Conservation (phyloP, 73 alveolate genomes). For the Tetrahymena borealis region DNA sequence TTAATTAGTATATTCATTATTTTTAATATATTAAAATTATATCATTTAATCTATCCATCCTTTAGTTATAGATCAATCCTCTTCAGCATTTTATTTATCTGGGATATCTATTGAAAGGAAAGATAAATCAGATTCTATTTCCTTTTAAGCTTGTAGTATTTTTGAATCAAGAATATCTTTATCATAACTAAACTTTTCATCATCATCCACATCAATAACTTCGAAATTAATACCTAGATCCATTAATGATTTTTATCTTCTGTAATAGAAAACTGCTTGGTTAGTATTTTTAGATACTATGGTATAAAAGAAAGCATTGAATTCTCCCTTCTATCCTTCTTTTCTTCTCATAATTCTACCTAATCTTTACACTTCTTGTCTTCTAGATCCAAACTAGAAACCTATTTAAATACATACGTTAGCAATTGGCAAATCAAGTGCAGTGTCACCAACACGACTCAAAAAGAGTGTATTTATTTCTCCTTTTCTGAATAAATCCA, state of each 20-base stretch:
- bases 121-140: not conserved
- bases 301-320: slow-evolving; percentile 63
- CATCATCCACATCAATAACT: not conserved
- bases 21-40: too few relatives aligned
- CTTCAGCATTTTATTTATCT: not conserved
- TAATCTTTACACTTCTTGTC: slow-evolving; percentile 73
- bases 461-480: slow-evolving; percentile 55
- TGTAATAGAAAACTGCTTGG: slow-evolving; percentile 24
- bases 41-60: too few relatives aligned
- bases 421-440: slow-evolving; percentile 73
- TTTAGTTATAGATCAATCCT: too few relatives aligned
- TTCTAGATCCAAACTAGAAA: slow-evolving; percentile 69
- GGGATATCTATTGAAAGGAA: not conserved
- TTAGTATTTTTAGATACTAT: slow-evolving; percentile 23
- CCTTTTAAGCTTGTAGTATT: not conserved
- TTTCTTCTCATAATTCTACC: slow-evolving; percentile 81
- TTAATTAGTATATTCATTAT: too few relatives aligned
- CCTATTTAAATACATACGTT: slow-evolving; percentile 68
- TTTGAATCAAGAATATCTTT: not conserved
- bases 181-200: not conserved
- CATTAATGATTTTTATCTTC: slow-evolving; percentile 31
- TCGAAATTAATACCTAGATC: slow-evolving; percentile 2
- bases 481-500: slow-evolving; percentile 43
- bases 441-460: slow-evolving; percentile 77
- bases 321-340: slow-evolving; percentile 56